A percentile compares a stretch with the other conserved stretches of the same genome.
phyloP scores from a whole-genome alignment of 176 grass and related monocot genomes.

The Oryza glumipatula region DNA sequence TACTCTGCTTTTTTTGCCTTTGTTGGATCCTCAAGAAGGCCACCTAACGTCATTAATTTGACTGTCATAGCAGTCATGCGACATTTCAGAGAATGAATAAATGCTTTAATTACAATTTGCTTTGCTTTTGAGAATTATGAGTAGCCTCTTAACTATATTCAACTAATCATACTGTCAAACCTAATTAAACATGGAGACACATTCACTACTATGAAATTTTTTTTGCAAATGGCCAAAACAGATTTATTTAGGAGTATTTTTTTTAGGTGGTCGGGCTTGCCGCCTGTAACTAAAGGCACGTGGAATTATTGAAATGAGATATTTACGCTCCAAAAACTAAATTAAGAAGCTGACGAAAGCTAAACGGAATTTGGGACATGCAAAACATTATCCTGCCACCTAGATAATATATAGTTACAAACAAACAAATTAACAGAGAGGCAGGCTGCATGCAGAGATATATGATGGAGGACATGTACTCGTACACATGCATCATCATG shows the following conservation, averaged over 20 bases:
- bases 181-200: too few relatives aligned
- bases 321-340: not conserved
- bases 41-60: not conserved
- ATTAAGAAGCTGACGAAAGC: not conserved
- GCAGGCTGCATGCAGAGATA: not conserved
- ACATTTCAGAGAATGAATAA: not conserved
- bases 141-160: not conserved
- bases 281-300: too few relatives aligned
- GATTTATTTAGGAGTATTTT: too few relatives aligned
- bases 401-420: not conserved
- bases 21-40: conserved; percentile 21
- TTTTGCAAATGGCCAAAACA: too few relatives aligned
- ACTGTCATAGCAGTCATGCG: not conserved
- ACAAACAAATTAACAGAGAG: not conserved
- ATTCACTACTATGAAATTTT: too few relatives aligned
- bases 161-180: too few relatives aligned
- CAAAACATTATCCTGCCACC: not conserved
- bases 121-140: not conserved
- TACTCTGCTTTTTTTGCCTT: not conserved
- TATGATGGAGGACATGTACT: not conserved
- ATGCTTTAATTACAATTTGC: not conserved
- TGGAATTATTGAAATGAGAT: too few relatives aligned
- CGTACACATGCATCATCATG: not conserved
- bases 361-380: not conserved
- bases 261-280: too few relatives aligned